A percentile compares a stretch with the other conserved stretches of the same genome.
Conservation (phyloP, 108 stramenopile genomes). For the Skeletonema grethae region DNA sequence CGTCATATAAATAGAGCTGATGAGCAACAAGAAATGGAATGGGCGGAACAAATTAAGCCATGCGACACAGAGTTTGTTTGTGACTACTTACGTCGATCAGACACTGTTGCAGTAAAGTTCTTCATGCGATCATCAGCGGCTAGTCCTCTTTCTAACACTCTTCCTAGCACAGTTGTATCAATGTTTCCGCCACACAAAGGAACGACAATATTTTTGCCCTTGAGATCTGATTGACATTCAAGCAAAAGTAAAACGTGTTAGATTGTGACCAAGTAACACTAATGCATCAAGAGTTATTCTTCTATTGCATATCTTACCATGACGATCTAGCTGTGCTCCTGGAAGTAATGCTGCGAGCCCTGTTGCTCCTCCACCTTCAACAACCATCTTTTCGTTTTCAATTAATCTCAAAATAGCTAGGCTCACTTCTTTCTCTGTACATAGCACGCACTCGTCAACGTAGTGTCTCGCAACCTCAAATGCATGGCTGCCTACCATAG, state of each 20-base stretch:
- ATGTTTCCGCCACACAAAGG: conserved; percentile 98
- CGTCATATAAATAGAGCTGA: background rate
- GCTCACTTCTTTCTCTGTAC: conserved; percentile 86
- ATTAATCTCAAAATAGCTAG: conserved; percentile 91
- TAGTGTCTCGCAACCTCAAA: conserved; percentile 89
- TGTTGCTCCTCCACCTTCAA: conserved; percentile 91
- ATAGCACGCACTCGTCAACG: conserved; percentile 87
- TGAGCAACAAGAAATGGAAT: background rate
- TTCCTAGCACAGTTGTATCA: conserved; percentile 91
- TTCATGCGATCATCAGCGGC: conserved; percentile 92
- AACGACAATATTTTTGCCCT: conserved; percentile 93
- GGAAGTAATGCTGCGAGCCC: conserved; percentile 93
- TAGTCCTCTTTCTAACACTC: conserved; percentile 92
- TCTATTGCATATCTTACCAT: background rate
- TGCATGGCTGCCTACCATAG: conserved; percentile 89
- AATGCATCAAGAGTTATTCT: background rate
- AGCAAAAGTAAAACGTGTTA: background rate
- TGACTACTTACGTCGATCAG: conserved; percentile 75
- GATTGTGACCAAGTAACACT: background rate
- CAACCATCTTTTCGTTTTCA: conserved; percentile 96
- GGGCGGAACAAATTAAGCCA: background rate
- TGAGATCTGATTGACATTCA: conserved; percentile 52
- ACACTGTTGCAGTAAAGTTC: conserved; percentile 92
- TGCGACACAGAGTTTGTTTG: background rate
- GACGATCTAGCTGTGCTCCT: conserved; percentile 81